phyloP scores from a whole-genome alignment of 2,329 filamentous ascomycete genomes.

The Exophiala viscosa region DNA sequence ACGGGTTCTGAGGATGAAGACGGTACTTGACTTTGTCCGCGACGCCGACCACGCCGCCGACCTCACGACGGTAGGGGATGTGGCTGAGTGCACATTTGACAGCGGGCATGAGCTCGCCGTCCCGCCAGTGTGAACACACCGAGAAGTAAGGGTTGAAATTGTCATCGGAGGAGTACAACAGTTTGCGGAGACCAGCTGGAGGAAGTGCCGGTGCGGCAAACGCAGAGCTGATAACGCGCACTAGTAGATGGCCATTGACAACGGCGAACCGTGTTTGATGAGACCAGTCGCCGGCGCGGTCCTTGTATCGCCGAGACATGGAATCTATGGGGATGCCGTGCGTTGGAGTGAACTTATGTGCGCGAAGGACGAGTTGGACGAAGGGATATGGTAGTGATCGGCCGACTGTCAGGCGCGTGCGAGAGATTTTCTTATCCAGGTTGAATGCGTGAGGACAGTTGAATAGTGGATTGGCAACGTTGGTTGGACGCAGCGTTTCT shows the following conservation, averaged over 20 bases:
- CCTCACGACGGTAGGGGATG: slow-evolving; percentile 47
- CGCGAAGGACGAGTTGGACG: slow-evolving; percentile 54
- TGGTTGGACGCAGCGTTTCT: slow-evolving; percentile 53
- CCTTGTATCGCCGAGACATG: slow-evolving; percentile 53
- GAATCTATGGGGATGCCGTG: slow-evolving; percentile 49
- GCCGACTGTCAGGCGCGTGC: slow-evolving; percentile 52
- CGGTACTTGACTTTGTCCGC: slow-evolving; percentile 32
- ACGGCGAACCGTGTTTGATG: slow-evolving; percentile 55
- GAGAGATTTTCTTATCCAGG: slow-evolving; percentile 45
- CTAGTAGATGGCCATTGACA: slow-evolving; percentile 52
- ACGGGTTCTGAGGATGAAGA: slow-evolving; percentile 36
- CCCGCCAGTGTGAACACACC: slow-evolving; percentile 60
- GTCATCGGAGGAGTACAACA: slow-evolving; percentile 58
- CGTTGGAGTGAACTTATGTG: slow-evolving; percentile 43
- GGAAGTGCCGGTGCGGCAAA: slow-evolving; percentile 54
- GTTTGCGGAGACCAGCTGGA: slow-evolving; percentile 49
- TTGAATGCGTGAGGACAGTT: slow-evolving; percentile 53
- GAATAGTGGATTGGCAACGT: slow-evolving; percentile 56
- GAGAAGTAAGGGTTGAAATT: slow-evolving; percentile 59
- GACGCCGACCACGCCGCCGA: slow-evolving; percentile 40
- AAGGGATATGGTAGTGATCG: slow-evolving; percentile 57
- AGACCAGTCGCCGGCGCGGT: slow-evolving; percentile 47
- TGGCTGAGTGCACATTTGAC: slow-evolving; percentile 61
- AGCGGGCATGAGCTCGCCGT: slow-evolving; percentile 57
- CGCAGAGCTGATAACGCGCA: slow-evolving; percentile 55